Evolutionary conservation across 768 basidiomycete genomes (phyloP), one percentile per base, ranked within the genome.

Genomic region (Rhodotorula kratochvilovae): DNA sequence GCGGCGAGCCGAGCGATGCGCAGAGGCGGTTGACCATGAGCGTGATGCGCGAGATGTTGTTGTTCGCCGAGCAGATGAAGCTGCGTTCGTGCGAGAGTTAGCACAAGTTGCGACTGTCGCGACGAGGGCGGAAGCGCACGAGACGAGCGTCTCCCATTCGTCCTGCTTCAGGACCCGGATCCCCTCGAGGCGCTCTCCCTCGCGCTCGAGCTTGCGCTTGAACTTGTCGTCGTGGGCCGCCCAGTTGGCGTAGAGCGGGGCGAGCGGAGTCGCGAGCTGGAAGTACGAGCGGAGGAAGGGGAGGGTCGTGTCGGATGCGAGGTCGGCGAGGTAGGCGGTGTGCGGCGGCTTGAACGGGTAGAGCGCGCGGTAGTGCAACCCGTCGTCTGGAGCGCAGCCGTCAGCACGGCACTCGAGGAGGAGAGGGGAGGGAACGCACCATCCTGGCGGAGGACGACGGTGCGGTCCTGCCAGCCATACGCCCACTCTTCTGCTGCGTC

Each of bases 41-140:
- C 25, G 91, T 90, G 76, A 99, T 99, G 12, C 96, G 90, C 11
- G 87, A 81, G 61, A 99, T 98, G 76, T 98, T 93, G 80, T 98
- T 98, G 78, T 97, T 97, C 5, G 92, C 91, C 5, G 93, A 96
- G 79, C 95, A 98, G 74, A 99, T 96, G 82, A 98, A 99, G 16
- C 94, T 71, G 46, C 25, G 27, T 23, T 60, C 45, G 43, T 67
- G 17, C 45, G 33, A 46, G 51, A 36, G 56, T 55, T 42, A 42
- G 29, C 45, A 39, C 57, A 23, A 25, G 29, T n/a, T n/a, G n/a
- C n/a, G n/a, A n/a, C n/a, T n/a, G n/a, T n/a, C n/a, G n/a, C n/a
- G 48, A n/a, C 1, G 25, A 11, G 36, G 33, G 39, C 27, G 36
- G 48, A 12, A 33, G 86, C 90, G 77, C 80, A 96, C 93, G 91